phyloP scores from a whole-genome alignment of 2,329 filamentous ascomycete species.

The Monilinia fructicola region DNA sequence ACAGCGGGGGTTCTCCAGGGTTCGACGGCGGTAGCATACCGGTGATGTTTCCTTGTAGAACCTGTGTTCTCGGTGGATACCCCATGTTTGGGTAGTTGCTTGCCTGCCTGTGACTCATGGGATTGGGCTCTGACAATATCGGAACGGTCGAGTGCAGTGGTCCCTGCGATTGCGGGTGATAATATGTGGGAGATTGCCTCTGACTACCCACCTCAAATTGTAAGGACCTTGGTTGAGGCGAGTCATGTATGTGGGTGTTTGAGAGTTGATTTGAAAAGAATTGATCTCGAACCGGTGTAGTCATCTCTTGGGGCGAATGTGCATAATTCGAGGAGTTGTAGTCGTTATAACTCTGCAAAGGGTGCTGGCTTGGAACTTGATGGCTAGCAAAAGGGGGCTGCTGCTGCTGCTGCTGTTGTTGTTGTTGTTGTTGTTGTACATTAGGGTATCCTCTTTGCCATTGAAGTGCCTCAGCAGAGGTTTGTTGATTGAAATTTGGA shows the following conservation, averaged over 20 bases:
- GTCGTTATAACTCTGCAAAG: conserved; percentile 19
- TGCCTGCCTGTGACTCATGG: conserved; percentile 11
- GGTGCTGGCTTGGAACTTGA: conserved; percentile 16
- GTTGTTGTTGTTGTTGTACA: conserved; percentile 1
- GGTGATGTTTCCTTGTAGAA: background rate
- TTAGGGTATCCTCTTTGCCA: conserved; percentile 13
- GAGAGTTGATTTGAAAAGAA: conserved; percentile 18
- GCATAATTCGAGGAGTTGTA: conserved; percentile 22
- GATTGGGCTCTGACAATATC: conserved; percentile 12
- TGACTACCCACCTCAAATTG: conserved; percentile 19
- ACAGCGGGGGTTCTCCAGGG: background rate
- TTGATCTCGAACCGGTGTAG: conserved; percentile 21
- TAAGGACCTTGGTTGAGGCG: conserved; percentile 16
- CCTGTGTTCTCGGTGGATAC: conserved; percentile 11
- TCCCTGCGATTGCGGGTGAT: conserved; percentile 12
- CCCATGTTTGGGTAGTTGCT: conserved; percentile 8
- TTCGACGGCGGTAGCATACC: conserved; percentile 17
- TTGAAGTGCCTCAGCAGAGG: conserved; percentile 1
- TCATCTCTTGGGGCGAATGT: conserved; percentile 21
- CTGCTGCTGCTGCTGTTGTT: conserved; percentile 14
- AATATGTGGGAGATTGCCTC: conserved; percentile 16
- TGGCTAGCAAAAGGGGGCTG: conserved; percentile 11
- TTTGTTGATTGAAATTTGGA: conserved; percentile 13
- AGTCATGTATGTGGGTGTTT: conserved; percentile 19
- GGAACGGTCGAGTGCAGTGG: conserved; percentile 11